Evolutionary conservation across 345 rosid species (phyloP), one percentile per base, ranked within the genome.

Genomic region (Mercurialis annua): DNA sequence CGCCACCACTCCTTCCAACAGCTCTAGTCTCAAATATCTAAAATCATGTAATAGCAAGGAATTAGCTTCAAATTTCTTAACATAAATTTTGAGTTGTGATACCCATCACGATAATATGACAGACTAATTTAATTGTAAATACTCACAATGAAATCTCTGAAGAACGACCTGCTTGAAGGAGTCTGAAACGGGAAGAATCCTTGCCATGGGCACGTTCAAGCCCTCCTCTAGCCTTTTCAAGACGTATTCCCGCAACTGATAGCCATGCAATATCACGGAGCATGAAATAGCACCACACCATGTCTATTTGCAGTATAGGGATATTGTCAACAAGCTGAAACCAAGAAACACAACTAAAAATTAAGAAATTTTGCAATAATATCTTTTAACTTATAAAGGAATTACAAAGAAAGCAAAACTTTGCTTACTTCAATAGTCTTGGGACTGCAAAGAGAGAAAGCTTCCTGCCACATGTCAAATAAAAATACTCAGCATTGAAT

Each of bases 201-300:
- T 93, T 93, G 57, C 98, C 98, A 71, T 93, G 94, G 71, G 92
- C 83, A 78, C 81, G 94, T 54, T 90, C 95, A 59, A 93, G 80
- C 78, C 97, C 97, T 77, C 80, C 88, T 83, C 96, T 90, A 23
- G 97, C 96, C 66, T 81, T 89, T 65, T 80, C 82, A 50, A 93
- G 91, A 26, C 96, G 94, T 47, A 80, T 62, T 59, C 97, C 97
- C 36, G 96, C 98, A 73, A 80, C 86, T n/a, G 98, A 83, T 23
- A 93, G 85, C 78, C 92, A 81, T 34, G 86, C 87, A 80, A 93
- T 69, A 78, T 93, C 96, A 59, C 70, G 86, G 46, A 90, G 95
- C 96, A 89, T 80, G 84, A 90, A 93, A 73, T 87, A 90, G 76
- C 97, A 93, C 98, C 98, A 93, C 16, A 91, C 98, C 83, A 90